These are phyloP conservation scores for Flagelloscypha sp. DNA, from an alignment of 768 basidiomycete species.

Conservation along the genomic window DNA sequence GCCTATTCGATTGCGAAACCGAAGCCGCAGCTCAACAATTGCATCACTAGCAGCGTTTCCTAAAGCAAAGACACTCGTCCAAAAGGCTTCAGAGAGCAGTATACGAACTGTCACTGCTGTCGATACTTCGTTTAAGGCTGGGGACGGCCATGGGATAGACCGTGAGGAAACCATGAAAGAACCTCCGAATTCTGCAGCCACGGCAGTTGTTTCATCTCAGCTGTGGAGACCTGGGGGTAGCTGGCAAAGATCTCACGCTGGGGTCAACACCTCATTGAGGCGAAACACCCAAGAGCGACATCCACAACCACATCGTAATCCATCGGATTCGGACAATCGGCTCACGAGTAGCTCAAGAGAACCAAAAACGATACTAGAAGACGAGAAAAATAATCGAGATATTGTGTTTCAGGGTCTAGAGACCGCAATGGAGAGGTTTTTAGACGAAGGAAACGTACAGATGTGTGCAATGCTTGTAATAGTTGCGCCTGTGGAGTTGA, in stretches of 20 bases:
- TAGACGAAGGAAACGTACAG: constrained; percentile 64
- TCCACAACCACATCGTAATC: too few relatives aligned
- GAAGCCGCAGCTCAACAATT: constrained; percentile 63
- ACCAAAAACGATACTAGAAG: constrained; percentile 33
- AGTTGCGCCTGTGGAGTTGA: constrained; percentile 52
- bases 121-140: constrained; percentile 33
- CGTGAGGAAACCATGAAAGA: constrained; percentile 19
- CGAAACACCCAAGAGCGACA: too few relatives aligned
- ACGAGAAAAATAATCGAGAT: constrained; percentile 45
- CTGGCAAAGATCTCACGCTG: too few relatives aligned
- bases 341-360: too few relatives aligned
- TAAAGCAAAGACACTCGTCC: constrained; percentile 22
- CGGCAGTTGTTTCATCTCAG: too few relatives aligned
- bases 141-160: constrained; percentile 13
- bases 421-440: constrained; percentile 50
- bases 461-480: constrained; percentile 68
- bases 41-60: constrained; percentile 43
- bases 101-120: constrained; percentile 62
- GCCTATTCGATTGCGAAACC: constrained; percentile 27
- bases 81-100: constrained; percentile 56
- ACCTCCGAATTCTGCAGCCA: constrained; percentile 21
- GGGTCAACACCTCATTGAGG: too few relatives aligned
- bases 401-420: constrained; percentile 49
- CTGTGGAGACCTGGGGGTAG: too few relatives aligned
- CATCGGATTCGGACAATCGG: too few relatives aligned